phyloP scores from a whole-genome alignment of 2,329 filamentous ascomycete species.

The Neofusicoccum kwambonambiense region DNA sequence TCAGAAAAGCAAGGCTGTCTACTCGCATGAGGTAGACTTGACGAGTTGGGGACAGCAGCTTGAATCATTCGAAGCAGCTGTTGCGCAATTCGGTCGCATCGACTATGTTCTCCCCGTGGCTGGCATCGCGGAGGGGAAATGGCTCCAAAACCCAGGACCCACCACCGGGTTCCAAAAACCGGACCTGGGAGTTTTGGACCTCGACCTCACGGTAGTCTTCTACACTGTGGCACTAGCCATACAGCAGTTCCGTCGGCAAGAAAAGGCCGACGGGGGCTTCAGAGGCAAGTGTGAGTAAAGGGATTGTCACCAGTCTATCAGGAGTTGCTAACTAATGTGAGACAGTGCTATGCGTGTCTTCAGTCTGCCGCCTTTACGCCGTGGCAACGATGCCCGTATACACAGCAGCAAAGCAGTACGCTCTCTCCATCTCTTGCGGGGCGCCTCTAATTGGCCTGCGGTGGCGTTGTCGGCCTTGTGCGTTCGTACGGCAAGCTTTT shows the following conservation, averaged over 20 bases:
- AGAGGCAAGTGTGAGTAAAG: constrained; percentile 39
- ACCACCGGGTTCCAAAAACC: constrained; percentile 37
- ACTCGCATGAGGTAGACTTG: constrained; percentile 33
- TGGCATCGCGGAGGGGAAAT: constrained; percentile 42
- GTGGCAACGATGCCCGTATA: constrained; percentile 45
- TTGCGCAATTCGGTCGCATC: constrained; percentile 35
- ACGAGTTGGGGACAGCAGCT: constrained; percentile 39
- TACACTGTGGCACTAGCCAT: constrained; percentile 43
- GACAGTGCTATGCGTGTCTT: constrained; percentile 29
- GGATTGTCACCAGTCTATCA: too few relatives aligned
- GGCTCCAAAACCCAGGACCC: constrained; percentile 24
- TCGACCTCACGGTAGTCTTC: constrained; percentile 44
- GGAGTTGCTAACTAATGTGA: neutral
- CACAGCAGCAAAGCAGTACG: constrained; percentile 43
- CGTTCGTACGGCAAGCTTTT: constrained; percentile 44
- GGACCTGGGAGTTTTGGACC: constrained; percentile 39
- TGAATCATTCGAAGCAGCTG: constrained; percentile 35
- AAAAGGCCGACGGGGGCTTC: constrained; percentile 30
- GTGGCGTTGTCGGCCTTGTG: constrained; percentile 39
- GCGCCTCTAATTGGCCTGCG: neutral
- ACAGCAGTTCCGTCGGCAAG: constrained; percentile 46
- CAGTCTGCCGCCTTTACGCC: constrained; percentile 45
- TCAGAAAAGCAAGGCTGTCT: constrained; percentile 17
- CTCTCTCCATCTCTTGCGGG: neutral
- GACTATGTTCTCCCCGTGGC: constrained; percentile 44